phyloP scores from a whole-genome alignment of 768 basidiomycete genomes.

The Lactifluus hygrophoroides region DNA sequence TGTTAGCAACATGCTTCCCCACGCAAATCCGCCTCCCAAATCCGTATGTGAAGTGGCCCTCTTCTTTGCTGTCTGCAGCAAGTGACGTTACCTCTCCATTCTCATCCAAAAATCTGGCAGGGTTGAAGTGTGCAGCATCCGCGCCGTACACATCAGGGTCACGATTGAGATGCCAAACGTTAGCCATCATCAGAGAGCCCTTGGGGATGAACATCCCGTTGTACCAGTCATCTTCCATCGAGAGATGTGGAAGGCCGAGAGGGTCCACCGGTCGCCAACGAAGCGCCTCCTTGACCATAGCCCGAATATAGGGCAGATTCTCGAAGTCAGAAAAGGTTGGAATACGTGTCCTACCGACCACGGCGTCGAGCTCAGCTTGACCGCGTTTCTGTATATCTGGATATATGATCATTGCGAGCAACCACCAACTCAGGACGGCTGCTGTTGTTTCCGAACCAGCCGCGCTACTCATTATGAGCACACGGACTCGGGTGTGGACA shows the following conservation, averaged over 20 bases:
- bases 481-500: neutral
- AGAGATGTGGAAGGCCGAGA: constrained; percentile 11
- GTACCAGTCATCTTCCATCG: constrained; percentile 10
- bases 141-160: constrained; percentile 7
- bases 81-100: neutral
- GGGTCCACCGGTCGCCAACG: constrained; percentile 10
- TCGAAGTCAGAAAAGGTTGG: constrained; percentile 1
- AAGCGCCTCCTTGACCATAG: constrained; percentile 16
- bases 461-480: neutral
- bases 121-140: constrained; percentile 8
- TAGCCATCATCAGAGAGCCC: neutral
- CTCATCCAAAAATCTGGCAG: neutral
- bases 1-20: constrained; percentile 7
- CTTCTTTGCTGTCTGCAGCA: constrained; percentile 10
- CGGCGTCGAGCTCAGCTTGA: constrained; percentile 7
- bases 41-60: constrained; percentile 10
- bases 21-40: constrained; percentile 10
- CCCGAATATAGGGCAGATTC: constrained; percentile 4
- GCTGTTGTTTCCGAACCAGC: neutral
- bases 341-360: constrained; percentile 1
- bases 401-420: constrained; percentile 6
- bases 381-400: constrained; percentile 7
- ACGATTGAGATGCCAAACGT: constrained; percentile 7
- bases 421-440: constrained; percentile 7
- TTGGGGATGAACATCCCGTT: constrained; percentile 13